Evolutionary conservation across 2,329 filamentous ascomycete genomes (phyloP), one percentile per base, ranked within the genome.

Genomic region (Cladosporium phlei): DNA sequence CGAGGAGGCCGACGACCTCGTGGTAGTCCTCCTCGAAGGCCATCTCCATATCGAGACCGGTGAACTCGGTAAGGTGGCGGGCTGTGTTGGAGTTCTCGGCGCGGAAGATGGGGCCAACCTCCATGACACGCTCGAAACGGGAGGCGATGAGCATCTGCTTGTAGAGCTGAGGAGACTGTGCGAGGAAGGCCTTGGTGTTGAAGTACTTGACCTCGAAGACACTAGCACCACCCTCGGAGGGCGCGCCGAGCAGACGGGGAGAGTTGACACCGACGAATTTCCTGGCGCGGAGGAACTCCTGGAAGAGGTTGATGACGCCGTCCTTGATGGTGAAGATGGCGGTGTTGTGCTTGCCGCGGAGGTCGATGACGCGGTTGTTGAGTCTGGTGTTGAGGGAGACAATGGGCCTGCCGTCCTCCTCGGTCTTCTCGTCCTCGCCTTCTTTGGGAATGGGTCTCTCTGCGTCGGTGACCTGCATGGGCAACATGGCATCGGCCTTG

Each of bases 131-230:
- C 72, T 90, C 80, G 59, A 86, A 78, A 19, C 86, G 83, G 49
- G 85, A 84, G 2, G 86, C 85, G 66, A 94, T 89, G 64, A 90
- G 82, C 67, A 86, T 82, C 64, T 94, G 87, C 74, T 94, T 93
- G 70, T 91, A 90, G 58, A 93, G 85, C 62, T 93, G 87, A 5
- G 87, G 88, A 5, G 80, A 85, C 65, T 90, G 86, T 5, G 87
- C 87, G 16, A 93, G 75, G 64, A 75, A 93, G 1, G 88, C 91
- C 55, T 85, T 80, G 61, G 85, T 80, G 56, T 85, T 87, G 66
- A 97, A 97, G 71, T 97, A 97, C 33, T 84, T 83, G 57, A 97
- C 75, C 58, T 84, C 78, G 68, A 98, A 97, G 30, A 97, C 91
- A 64, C 91, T 94, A 56, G 83, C 83, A 55, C 93, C 93, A 59